Conservation (phyloP, 116 monocot genomes). For the Zostera marina region DNA sequence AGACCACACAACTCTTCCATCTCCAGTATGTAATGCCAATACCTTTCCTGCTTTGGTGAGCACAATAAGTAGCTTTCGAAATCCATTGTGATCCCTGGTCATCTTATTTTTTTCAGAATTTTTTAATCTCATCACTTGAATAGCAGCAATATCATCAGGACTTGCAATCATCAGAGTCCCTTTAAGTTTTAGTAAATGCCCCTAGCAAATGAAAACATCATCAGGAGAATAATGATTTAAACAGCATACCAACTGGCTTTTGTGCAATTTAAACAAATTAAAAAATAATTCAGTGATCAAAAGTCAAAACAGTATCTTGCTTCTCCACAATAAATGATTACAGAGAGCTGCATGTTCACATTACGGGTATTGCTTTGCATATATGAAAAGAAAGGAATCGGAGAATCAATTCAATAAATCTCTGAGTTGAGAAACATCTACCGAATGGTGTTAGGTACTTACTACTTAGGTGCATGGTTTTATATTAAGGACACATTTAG, state of each 20-base stretch:
- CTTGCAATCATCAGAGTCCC: slow-evolving; percentile 84
- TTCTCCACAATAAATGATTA: too few relatives aligned
- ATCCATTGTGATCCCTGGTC: slow-evolving; percentile 96
- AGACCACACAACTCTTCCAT: slow-evolving; percentile 90
- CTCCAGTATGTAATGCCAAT: slow-evolving; percentile 87
- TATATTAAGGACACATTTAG: too few relatives aligned
- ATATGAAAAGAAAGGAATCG: too few relatives aligned
- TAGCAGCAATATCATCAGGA: slow-evolving; percentile 53
- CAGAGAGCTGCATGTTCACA: too few relatives aligned
- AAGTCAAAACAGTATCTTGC: too few relatives aligned
- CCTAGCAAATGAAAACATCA: slow-evolving; percentile 30
- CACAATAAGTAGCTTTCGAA: slow-evolving; percentile 78
- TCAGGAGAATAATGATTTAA: not conserved
- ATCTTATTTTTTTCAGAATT: slow-evolving; percentile 79
- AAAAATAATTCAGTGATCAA: not conserved
- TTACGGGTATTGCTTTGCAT: too few relatives aligned
- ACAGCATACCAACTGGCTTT: not conserved
- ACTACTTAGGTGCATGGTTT: too few relatives aligned
- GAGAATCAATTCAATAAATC: too few relatives aligned
- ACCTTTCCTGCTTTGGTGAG: slow-evolving; percentile 79
- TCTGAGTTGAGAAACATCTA: too few relatives aligned
- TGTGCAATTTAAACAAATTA: not conserved
- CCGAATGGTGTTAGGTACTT: too few relatives aligned
- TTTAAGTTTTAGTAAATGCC: slow-evolving; percentile 86
- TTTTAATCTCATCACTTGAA: slow-evolving; percentile 80